A percentile compares a stretch with the other conserved stretches of the same genome.
phyloP scores from a whole-genome alignment of 208 protist species.

The Leptomonas pyrrhocoris region DNA sequence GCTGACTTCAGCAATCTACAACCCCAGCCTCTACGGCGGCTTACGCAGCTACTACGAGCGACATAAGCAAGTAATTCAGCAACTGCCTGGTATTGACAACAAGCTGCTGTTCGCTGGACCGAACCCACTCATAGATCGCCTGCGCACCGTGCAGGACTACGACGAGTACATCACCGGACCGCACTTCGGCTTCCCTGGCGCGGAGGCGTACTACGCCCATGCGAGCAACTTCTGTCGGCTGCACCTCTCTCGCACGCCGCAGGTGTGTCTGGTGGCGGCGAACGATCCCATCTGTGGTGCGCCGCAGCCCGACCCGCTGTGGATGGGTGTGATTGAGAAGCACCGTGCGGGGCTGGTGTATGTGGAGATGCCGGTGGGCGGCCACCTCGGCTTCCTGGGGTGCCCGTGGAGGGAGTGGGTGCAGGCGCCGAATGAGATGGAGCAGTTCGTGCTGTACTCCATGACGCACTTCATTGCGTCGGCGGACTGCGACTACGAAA shows the following conservation, averaged over 20 bases:
- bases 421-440: conserved; percentile 43
- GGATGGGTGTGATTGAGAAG: conserved; percentile 33
- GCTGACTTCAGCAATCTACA: conserved; percentile 33
- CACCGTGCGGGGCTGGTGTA: conserved; percentile 42
- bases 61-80: conserved; percentile 51
- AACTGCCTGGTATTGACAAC: conserved; percentile 31
- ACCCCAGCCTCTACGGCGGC: conserved; percentile 18
- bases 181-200: conserved; percentile 47
- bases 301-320: conserved; percentile 26
- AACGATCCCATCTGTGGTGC: conserved; percentile 62
- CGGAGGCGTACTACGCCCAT: conserved; percentile 48
- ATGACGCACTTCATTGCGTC: conserved; percentile 22
- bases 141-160: conserved; percentile 42
- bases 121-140: conserved; percentile 19
- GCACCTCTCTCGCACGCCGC: conserved; percentile 34
- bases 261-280: conserved; percentile 44
- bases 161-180: conserved; percentile 53
- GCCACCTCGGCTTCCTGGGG: conserved; percentile 65
- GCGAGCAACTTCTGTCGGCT: conserved; percentile 50
- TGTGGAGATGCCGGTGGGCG: conserved; percentile 56
- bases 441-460: conserved; percentile 42
- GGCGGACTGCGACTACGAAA: neutral
- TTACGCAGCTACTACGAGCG: conserved; percentile 46
- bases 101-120: conserved; percentile 27
- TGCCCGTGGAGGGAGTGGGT: conserved; percentile 32